phyloP scores from a whole-genome alignment of 805 yeast genomes.

The Sugiyamaella valdiviana region DNA sequence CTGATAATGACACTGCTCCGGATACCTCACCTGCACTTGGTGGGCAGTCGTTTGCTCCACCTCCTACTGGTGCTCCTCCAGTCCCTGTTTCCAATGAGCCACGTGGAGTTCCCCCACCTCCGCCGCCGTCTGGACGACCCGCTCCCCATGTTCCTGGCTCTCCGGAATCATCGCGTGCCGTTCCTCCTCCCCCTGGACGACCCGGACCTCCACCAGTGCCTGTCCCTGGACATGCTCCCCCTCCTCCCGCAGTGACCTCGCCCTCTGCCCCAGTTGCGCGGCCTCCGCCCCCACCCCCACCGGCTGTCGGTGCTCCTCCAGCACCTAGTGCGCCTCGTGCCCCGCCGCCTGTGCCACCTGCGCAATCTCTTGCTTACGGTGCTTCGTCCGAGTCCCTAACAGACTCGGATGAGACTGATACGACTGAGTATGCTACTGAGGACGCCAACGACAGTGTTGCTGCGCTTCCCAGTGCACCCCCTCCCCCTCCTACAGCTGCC shows the following conservation, averaged over 20 bases:
- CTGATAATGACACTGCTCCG: conserved; percentile 50
- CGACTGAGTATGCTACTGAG: conserved; percentile 9
- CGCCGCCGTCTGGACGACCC: conserved; percentile 18
- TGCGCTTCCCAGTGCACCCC: conserved; percentile 6
- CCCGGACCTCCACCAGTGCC: conserved; percentile 11
- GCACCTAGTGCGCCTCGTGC: conserved; percentile 9
- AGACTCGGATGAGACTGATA: not conserved
- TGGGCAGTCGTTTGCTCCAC: conserved; percentile 13
- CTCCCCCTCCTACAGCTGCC: conserved; percentile 25
- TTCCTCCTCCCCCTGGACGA: conserved; percentile 15
- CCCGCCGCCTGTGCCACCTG: conserved; percentile 21
- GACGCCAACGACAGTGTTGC: conserved; percentile 18
- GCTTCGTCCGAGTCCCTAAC: not conserved
- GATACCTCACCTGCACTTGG: conserved; percentile 21
- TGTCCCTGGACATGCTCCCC: conserved; percentile 14
- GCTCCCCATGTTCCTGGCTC: conserved; percentile 17
- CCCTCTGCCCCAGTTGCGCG: conserved; percentile 17
- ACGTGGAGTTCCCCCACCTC: conserved; percentile 10
- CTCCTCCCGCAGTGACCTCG: conserved; percentile 21
- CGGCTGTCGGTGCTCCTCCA: not conserved
- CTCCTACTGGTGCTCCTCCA: conserved; percentile 19
- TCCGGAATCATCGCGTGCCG: conserved; percentile 7
- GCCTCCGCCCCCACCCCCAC: conserved; percentile 5
- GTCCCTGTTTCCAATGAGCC: conserved; percentile 8
- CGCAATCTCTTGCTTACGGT: conserved; percentile 10